Evolutionary conservation across 2,329 filamentous ascomycete genomes (phyloP).

Genomic region (Colletotrichum sidae): DNA sequence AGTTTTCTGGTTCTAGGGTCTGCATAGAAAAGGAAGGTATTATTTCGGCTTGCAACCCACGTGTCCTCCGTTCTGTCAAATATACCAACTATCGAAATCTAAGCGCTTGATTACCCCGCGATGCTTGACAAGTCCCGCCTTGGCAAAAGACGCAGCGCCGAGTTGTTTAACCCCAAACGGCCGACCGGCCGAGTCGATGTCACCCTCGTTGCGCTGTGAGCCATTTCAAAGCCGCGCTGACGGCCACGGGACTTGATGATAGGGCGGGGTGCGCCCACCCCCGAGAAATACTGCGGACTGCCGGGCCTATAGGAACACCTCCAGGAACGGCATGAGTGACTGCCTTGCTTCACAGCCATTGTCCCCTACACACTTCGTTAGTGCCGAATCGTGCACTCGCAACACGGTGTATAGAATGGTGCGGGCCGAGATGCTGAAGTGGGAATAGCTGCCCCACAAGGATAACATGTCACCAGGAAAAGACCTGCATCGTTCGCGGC

Average conservation of each 20-base stretch:
- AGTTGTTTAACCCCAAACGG: slow-evolving; percentile 25
- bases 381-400: not conserved
- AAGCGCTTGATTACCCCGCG: slow-evolving; percentile 28
- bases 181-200: slow-evolving; percentile 16
- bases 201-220: slow-evolving; percentile 2
- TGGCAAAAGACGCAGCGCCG: slow-evolving; percentile 1
- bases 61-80: slow-evolving; percentile 17
- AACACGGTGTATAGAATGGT: not conserved
- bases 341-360: slow-evolving; percentile 2
- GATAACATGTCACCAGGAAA: not conserved
- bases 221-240: not conserved
- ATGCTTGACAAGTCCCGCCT: slow-evolving; percentile 10
- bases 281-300: slow-evolving; percentile 22
- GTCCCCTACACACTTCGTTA: slow-evolving; percentile 4
- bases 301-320: slow-evolving; percentile 29
- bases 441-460: slow-evolving; percentile 24
- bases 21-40: slow-evolving; percentile 27
- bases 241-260: slow-evolving; percentile 17
- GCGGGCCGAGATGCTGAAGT: slow-evolving; percentile 32
- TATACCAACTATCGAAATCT: not conserved
- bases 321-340: not conserved
- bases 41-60: slow-evolving; percentile 15
- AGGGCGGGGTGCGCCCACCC: slow-evolving; percentile 3
- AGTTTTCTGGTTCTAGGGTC: not conserved
- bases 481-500: slow-evolving; percentile 20